Base-by-base conservation (phyloP, 2,329 filamentous ascomycete genomes). In the Madurella mycetomatis region DNA sequence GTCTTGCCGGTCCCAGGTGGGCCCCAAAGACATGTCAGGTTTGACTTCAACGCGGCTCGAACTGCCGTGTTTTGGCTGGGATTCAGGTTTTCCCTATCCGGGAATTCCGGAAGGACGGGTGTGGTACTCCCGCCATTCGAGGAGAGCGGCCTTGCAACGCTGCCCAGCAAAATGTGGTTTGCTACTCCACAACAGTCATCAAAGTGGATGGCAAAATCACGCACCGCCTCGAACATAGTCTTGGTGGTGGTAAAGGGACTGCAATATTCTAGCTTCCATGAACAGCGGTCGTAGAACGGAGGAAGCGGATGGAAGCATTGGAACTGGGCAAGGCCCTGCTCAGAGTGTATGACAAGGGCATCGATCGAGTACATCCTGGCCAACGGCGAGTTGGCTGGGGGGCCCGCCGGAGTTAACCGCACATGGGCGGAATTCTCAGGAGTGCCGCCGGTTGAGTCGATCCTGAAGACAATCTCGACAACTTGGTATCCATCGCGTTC, bases 1-100 rank as follows among this genome's bases (percentile, higher is more conserved):
- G 73, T 75, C 55, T 76, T 76, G 4, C 73, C 73, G 1, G 74
- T 76, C 4, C 74, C 75, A 1, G 73, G 73, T 12, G 74, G 72
- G 0, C 73, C 73, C 73, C 74, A 76, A 2, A 76, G 64, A 43
- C 70, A 74, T 2, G 69, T 69, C 2, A 76, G 56, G 4, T 65
- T 61, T 45, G 65, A 58, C 1, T 43, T 62, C 31, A 73, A 55
- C 2, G 72, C 45, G 8, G 59, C 45, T 11, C 41, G 31, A 1
- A 74, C 62, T 5, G 71, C 71, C 7, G 59, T 52, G 47, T 68
- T 70, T 49, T 73, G 70, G 51, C 34, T 46, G 25, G 16, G 19
- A 32, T 32, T 47, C 43, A 49, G 25, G 2, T 40, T 41, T 18
- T 37, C 16, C 41, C 12, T 53, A n/a, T 42, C 2, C 25, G 31